A percentile compares a stretch with the other conserved stretches of the same genome.
phyloP scores from a whole-genome alignment of 108 stramenopile genomes.

The Fragilaria crotonensis region DNA sequence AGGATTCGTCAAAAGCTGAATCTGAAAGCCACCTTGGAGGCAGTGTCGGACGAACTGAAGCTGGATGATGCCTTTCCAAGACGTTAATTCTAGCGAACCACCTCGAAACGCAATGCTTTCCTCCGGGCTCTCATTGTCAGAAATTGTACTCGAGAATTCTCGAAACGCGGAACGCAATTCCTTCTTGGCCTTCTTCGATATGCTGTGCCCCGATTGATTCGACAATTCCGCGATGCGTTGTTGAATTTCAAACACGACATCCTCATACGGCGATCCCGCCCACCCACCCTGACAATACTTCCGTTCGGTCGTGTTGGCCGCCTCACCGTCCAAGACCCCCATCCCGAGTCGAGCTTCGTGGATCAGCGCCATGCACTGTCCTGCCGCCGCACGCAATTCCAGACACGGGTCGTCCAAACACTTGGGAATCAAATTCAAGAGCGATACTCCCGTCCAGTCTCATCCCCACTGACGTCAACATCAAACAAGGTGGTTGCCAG shows the following conservation, averaged over 20 bases:
- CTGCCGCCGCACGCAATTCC: conserved; percentile 56
- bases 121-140: conserved; percentile 63
- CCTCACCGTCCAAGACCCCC: conserved; percentile 35
- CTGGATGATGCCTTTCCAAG: conserved; percentile 70
- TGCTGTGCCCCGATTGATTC: conserved; percentile 58
- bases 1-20: conserved; percentile 68
- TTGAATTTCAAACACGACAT: conserved; percentile 63
- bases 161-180: conserved; percentile 73
- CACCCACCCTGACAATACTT: conserved; percentile 59
- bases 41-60: conserved; percentile 79
- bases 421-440: conserved; percentile 43
- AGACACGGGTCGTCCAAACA: conserved; percentile 50
- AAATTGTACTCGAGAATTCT: conserved; percentile 68
- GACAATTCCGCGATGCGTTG: conserved; percentile 66
- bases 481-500: conserved; percentile 57
- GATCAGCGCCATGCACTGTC: conserved; percentile 71
- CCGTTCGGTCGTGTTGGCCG: conserved; percentile 41
- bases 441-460: conserved; percentile 54
- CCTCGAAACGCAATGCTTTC: conserved; percentile 58
- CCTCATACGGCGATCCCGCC: conserved; percentile 81
- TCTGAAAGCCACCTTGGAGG: conserved; percentile 78
- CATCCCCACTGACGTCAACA: conserved; percentile 40
- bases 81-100: conserved; percentile 41
- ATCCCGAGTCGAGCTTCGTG: conserved; percentile 65
- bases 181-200: conserved; percentile 80